Percentiles rank a stretch among this genome's conserved stretches.
phyloP scores from a whole-genome alignment of 768 basidiomycete genomes.

The Boletus reticulatus region DNA sequence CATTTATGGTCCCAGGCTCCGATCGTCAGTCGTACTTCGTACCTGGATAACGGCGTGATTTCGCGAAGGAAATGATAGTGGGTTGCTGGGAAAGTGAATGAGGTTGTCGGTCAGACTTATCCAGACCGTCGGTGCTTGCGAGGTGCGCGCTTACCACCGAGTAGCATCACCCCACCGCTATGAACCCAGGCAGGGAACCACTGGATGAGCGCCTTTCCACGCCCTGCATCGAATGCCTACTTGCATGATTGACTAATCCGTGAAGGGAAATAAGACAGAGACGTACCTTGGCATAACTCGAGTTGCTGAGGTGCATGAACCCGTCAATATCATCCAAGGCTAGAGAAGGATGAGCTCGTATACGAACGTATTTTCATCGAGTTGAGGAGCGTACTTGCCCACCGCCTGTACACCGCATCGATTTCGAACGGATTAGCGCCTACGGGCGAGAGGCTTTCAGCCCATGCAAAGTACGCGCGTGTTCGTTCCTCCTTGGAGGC shows the following conservation, averaged over 20 bases:
- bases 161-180: constrained; percentile 59
- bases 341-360: constrained; percentile 21
- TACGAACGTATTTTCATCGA: neutral
- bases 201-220: constrained; percentile 46
- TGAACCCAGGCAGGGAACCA: constrained; percentile 58
- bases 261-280: neutral
- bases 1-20: constrained; percentile 78
- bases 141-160: constrained; percentile 37
- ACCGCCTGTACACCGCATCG: constrained; percentile 39
- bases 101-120: neutral
- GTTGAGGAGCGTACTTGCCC: constrained; percentile 49
- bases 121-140: no score
- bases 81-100: constrained; percentile 41
- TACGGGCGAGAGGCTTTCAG: constrained; percentile 48
- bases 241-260: constrained; percentile 4
- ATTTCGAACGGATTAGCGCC: constrained; percentile 56
- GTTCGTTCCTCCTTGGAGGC: constrained; percentile 32
- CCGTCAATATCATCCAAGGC: constrained; percentile 67
- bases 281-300: constrained; percentile 70
- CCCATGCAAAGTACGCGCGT: constrained; percentile 41
- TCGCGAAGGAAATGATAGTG: constrained; percentile 70
- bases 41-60: constrained; percentile 59
- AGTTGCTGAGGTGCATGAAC: constrained; percentile 76
- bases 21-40: constrained; percentile 58
- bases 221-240: constrained; percentile 44